Base-by-base conservation (phyloP, 768 basidiomycete species). In the Rhodocollybia butyracea region DNA sequence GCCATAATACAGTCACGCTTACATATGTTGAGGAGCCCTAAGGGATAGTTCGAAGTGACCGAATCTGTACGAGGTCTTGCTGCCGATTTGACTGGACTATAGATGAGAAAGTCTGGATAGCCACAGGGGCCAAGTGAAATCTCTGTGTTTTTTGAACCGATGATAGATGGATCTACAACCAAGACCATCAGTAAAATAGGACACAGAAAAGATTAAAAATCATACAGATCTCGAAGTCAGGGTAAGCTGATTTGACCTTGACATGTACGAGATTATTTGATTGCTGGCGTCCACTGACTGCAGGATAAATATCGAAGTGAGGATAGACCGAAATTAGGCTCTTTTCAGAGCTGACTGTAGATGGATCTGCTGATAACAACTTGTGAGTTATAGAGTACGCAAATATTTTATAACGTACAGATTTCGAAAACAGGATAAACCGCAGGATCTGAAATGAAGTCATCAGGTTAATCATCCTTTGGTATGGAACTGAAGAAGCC, bases 241-340 rank as follows among this genome's bases (percentile, higher is more conserved):
- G 71, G 54, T 71, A 72, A 2, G 40, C 41, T 30, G 48, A 50
- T 36, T 7, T 34, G 34, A 39, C 34, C 21, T 21, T n/a, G 48
- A 38, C 34, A 3, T 50, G n/a, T 17, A 50, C n/a, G 8, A 24
- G 13, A 10, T 24, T 38, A 12, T 11, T 34, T 34, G 22, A 39
- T 15, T 24, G 32, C n/a, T 22, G 31, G 13, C 13, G 31, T 34
- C 27, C 32, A 7, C 32, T 39, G 22, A 52, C 40, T 6, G 56
- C 56, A 46, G 73, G 71, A 61, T 76, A 78, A 51, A 76, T 64
- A 51, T 70, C 56, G 54, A 76, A 68, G 54, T 67, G 55, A 24
- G 76, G 74, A 59, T 76, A 76, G 38, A 66, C 55, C 68, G 24
- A 26, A 24, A 17, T 27, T 32, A 17, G 52, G 24, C 19, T 42